Conservation (phyloP, 352 stramenopile genomes). For the Phytophthora hybrid region DNA sequence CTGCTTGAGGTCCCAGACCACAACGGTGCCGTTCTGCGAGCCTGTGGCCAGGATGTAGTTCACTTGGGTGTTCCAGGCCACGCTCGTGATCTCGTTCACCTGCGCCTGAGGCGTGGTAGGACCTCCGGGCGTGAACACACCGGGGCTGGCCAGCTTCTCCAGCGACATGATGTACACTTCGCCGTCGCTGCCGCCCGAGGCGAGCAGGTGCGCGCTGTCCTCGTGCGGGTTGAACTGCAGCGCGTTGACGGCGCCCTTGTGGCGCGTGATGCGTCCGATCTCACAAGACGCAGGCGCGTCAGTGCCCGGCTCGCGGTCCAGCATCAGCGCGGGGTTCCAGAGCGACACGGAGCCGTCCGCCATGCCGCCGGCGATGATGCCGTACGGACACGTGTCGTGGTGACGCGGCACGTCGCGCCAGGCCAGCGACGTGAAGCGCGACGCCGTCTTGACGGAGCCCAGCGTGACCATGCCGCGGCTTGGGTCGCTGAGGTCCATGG, state of each 20-base stretch:
- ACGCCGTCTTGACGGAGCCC: conserved; percentile 89
- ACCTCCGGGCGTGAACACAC: conserved; percentile 90
- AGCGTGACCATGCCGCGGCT: conserved; percentile 78
- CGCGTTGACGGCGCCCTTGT: conserved; percentile 93
- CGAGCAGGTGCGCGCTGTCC: conserved; percentile 92
- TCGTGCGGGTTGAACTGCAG: conserved; percentile 97
- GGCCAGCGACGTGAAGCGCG: conserved; percentile 94
- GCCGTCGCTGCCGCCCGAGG: conserved; percentile 93
- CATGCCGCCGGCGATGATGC: conserved; percentile 97
- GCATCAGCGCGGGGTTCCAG: conserved; percentile 94
- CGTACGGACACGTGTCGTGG: conserved; percentile 81
- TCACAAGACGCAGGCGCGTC: conserved; percentile 56
- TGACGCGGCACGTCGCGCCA: conserved; percentile 92
- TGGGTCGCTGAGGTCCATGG: conserved; percentile 90
- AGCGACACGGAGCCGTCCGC: conserved; percentile 96
- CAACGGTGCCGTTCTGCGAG: conserved; percentile 93
- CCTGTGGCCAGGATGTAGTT: conserved; percentile 98
- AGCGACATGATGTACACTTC: conserved; percentile 97
- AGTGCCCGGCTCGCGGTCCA: conserved; percentile 62
- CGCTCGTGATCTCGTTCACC: conserved; percentile 89
- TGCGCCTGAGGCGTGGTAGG: conserved; percentile 68
- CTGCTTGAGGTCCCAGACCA: conserved; percentile 98
- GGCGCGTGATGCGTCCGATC: conserved; percentile 82
- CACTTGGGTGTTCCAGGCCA: conserved; percentile 98
- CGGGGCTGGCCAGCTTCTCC: conserved; percentile 90